Base-by-base conservation (phyloP, 2,329 filamentous ascomycete genomes). In the Pseudogymnoascus sp. region DNA sequence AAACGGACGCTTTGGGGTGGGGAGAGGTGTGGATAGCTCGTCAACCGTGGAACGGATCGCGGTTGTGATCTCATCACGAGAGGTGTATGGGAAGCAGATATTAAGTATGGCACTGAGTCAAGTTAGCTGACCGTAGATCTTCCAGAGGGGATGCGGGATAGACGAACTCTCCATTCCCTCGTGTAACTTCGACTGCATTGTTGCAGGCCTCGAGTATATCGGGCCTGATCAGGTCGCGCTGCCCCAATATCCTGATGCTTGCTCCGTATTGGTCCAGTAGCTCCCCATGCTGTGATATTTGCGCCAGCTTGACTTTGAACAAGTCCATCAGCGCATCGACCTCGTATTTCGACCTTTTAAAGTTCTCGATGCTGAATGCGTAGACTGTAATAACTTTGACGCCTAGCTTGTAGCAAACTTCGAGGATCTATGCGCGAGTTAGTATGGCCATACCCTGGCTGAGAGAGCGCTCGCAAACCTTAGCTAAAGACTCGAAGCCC, bases 311-410 rank as follows among this genome's bases (percentile, higher is more conserved):
- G 71, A 95, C 86, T 79, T 96, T 97, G 65, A 93, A 93, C 82
- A 99, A 91, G 73, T 96, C 89, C 95, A 99, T 99, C 66, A 99
- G 79, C 31, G 91, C 93, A 72, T 97, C 92, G 7, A 99, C 95
- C 75, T 99, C 95, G 76, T 96, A 95, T 76, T 95, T 93, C 21
- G 92, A 93, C 5, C 95, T 87, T 75, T 97, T 96, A 80, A 96
- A 99, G 79, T 99, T 99, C 77, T 99, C 95, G 71, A 99, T 97
- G 73, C 91, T 96, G 78, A 99, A 99, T 14, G 95, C 95, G 75
- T 97, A 99, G 66, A 99, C 92, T 3, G 95, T 97, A 40, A 99
- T 93, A 7, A 96, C 91, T 75, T 95, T 93, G 66, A 99, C 93
- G 62, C 95, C 95, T 64, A 90, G 92, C 74, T 96, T 97, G 81